Conservation (phyloP, 1,139 yeast species). For the Schizosaccharomyces versatilis region DNA sequence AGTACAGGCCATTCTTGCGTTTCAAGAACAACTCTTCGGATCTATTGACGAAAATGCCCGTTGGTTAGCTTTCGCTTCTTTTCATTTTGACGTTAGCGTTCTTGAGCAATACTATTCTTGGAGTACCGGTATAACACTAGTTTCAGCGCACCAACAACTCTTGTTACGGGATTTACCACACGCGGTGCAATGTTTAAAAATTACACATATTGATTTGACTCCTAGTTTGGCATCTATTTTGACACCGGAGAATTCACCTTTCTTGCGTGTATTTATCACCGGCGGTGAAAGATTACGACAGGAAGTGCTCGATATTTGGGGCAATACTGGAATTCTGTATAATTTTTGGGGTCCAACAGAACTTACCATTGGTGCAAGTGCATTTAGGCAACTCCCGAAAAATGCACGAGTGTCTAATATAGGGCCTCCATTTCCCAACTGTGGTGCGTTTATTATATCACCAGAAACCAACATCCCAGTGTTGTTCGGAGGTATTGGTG, state of each 20-base stretch:
- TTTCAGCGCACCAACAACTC: conserved; percentile 14
- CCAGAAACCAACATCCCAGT: conserved; percentile 12
- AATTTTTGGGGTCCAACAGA: conserved; percentile 17
- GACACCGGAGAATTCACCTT: conserved; percentile 13
- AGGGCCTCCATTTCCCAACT: conserved; percentile 15
- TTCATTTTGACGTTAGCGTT: conserved; percentile 16
- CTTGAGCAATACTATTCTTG: conserved; percentile 16
- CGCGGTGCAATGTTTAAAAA: conserved; percentile 10
- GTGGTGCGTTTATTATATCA: conserved; percentile 12
- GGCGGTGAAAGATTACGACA: conserved; percentile 15
- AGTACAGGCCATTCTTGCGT: conserved; percentile 18
- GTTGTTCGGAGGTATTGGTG: conserved; percentile 14
- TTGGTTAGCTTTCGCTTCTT: conserved; percentile 15
- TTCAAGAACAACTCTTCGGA: conserved; percentile 12
- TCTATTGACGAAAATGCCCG: conserved; percentile 11
- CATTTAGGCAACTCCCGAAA: conserved; percentile 12
- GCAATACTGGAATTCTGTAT: conserved; percentile 12
- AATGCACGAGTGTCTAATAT: conserved; percentile 14
- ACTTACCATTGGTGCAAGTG: conserved; percentile 15
- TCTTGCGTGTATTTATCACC: conserved; percentile 15
- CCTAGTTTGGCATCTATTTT: conserved; percentile 14
- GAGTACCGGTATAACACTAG: conserved; percentile 14
- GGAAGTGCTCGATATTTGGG: conserved; percentile 15
- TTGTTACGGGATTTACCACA: conserved; percentile 12
- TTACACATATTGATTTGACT: conserved; percentile 15